Percentiles rank a stretch among this genome's conserved stretches.
These are phyloP conservation scores for Pyrus bretschneideri DNA, from an alignment of 306 rosid species.

Conservation along the genomic window DNA sequence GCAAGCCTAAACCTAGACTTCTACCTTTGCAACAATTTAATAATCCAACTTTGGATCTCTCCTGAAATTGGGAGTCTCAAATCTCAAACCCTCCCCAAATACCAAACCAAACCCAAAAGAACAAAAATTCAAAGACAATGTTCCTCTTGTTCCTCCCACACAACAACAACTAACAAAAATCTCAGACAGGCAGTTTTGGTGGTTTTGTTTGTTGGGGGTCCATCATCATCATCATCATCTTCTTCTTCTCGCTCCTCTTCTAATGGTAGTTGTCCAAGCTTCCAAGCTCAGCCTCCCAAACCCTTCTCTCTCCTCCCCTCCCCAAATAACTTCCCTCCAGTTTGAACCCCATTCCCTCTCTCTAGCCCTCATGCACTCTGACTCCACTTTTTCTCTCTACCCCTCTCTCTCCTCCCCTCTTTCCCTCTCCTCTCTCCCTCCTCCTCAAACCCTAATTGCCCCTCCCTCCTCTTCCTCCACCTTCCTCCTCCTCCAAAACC, in stretches of 20 bases:
- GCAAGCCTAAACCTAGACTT: background rate
- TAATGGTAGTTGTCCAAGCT: slow-evolving; percentile 49
- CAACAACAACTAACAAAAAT: background rate
- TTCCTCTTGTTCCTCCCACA: background rate
- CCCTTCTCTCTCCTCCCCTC: slow-evolving; percentile 48
- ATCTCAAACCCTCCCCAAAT: background rate
- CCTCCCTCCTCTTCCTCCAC: slow-evolving; percentile 76
- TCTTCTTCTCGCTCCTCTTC: slow-evolving; percentile 3
- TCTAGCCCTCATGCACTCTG: slow-evolving; percentile 78
- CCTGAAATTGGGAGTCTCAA: background rate
- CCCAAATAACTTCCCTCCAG: slow-evolving; percentile 48
- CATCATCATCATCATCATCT: background rate
- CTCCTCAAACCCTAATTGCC: slow-evolving; percentile 51
- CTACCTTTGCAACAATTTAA: background rate
- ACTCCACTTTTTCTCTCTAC: slow-evolving; percentile 77
- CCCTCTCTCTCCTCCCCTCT: slow-evolving; percentile 51
- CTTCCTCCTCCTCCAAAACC: slow-evolving; percentile 55
- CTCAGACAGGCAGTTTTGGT: background rate
- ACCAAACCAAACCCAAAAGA: background rate
- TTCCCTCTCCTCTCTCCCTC: slow-evolving; percentile 31
- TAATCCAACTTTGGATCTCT: background rate
- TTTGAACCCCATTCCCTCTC: slow-evolving; percentile 73
- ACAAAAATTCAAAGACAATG: background rate
- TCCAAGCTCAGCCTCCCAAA: slow-evolving; percentile 42
- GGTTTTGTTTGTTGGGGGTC: background rate